A percentile compares a stretch with the other conserved stretches of the same genome.
Evolutionary conservation across 495 filamentous ascomycete species (phyloP).

Genomic region (Aspergillus nidulans): DNA sequence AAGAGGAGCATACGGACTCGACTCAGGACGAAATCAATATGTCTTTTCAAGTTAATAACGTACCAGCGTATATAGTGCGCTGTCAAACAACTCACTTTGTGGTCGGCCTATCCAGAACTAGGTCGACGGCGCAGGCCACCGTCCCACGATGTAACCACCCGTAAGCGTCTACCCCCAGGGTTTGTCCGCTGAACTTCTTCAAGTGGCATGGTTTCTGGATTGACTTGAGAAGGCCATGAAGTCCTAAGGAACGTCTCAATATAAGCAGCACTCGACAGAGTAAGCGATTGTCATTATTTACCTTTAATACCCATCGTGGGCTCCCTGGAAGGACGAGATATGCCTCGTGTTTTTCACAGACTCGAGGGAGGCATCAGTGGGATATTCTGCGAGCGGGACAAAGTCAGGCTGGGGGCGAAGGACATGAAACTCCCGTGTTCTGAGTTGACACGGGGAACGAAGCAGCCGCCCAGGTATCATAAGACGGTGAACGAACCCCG

Average conservation of each 20-base stretch:
- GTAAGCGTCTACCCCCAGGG: conserved; percentile 91
- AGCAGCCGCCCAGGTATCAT: not conserved
- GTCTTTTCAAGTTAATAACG: conserved; percentile 45
- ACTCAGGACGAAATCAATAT: conserved; percentile 86
- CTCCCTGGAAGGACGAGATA: conserved; percentile 30
- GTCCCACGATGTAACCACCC: conserved; percentile 97
- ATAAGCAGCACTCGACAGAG: not conserved
- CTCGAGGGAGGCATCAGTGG: conserved; percentile 17
- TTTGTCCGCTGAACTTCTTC: conserved; percentile 82
- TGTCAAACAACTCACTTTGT: conserved; percentile 55
- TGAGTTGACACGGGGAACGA: not conserved
- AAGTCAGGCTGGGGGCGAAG: not conserved
- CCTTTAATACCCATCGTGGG: conserved; percentile 69
- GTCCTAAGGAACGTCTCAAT: conserved; percentile 48
- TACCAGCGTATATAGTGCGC: not conserved
- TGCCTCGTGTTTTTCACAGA: conserved; percentile 25
- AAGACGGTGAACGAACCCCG: conserved; percentile 7
- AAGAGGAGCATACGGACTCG: conserved; percentile 89
- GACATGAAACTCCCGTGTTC: not conserved
- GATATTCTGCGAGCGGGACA: conserved; percentile 7
- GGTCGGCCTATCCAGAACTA: conserved; percentile 83
- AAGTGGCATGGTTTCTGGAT: conserved; percentile 86
- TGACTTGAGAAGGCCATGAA: conserved; percentile 89
- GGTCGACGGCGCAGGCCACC: conserved; percentile 83
- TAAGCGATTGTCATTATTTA: conserved; percentile 22